Percentiles rank a stretch among this genome's conserved stretches.
Conservation (phyloP, 2,329 filamentous ascomycete genomes). For the Trichoderma breve region DNA sequence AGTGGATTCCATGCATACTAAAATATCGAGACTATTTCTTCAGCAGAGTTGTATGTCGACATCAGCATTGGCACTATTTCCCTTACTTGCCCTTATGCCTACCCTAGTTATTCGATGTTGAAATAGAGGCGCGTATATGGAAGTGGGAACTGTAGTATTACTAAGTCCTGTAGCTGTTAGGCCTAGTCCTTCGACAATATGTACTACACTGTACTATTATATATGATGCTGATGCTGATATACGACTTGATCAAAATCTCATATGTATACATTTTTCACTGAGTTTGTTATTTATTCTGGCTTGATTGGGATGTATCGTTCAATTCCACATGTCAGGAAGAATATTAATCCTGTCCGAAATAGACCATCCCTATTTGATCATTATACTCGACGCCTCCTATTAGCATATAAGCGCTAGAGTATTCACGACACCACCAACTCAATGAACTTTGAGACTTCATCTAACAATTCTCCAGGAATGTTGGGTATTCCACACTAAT, state of each 20-base stretch:
- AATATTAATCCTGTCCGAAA: background rate
- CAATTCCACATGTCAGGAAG: background rate
- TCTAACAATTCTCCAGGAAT: background rate
- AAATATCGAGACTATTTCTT: background rate
- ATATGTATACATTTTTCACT: background rate
- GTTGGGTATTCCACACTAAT: background rate
- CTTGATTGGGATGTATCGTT: background rate
- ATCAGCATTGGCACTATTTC: background rate
- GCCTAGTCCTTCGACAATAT: no score
- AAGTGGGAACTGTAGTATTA: background rate
- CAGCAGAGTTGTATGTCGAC: background rate
- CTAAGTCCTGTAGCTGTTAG: background rate
- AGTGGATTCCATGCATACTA: background rate
- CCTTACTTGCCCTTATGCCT: background rate
- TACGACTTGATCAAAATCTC: background rate
- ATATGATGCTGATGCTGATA: no score
- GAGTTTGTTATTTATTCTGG: background rate
- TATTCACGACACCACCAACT: background rate
- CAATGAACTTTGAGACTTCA: background rate
- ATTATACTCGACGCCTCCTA: background rate
- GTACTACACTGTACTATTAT: background rate
- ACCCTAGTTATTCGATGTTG: background rate
- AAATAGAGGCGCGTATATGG: background rate
- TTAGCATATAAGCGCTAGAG: background rate
- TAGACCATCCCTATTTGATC: background rate